A percentile compares a stretch with the other conserved stretches of the same genome.
Evolutionary conservation across 2,329 filamentous ascomycete species (phyloP).

Genomic region (Chalaropsis thielavioides): DNA sequence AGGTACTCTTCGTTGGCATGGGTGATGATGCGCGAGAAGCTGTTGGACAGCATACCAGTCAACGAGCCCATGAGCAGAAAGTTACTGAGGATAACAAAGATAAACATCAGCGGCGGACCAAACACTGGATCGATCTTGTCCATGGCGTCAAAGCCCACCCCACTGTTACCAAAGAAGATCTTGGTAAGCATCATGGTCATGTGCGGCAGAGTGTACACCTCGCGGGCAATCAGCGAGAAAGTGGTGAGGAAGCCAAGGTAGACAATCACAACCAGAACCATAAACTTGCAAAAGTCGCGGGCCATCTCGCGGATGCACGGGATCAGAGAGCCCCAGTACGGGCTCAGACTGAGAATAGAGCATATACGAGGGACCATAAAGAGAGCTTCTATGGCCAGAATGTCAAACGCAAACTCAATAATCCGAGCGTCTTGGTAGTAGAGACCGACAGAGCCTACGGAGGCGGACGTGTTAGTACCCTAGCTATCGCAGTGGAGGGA

Average conservation of each 20-base stretch:
- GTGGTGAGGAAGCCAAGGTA: slow-evolving; percentile 85
- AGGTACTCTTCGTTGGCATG: slow-evolving; percentile 62
- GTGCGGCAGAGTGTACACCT: slow-evolving; percentile 45
- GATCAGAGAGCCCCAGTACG: slow-evolving; percentile 81
- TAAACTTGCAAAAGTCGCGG: slow-evolving; percentile 79
- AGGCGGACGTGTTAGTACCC: not conserved
- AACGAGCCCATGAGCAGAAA: slow-evolving; percentile 66
- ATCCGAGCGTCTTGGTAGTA: slow-evolving; percentile 41
- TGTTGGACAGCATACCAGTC: slow-evolving; percentile 66
- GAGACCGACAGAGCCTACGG: slow-evolving; percentile 50
- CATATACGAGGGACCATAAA: slow-evolving; percentile 83
- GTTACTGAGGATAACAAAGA: slow-evolving; percentile 64
- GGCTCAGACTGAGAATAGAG: slow-evolving; percentile 71
- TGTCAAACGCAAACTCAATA: slow-evolving; percentile 72
- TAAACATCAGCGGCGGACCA: slow-evolving; percentile 48
- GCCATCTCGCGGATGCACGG: slow-evolving; percentile 90
- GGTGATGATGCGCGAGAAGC: slow-evolving; percentile 49
- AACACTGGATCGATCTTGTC: slow-evolving; percentile 43
- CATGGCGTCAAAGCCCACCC: slow-evolving; percentile 59
- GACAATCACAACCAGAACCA: slow-evolving; percentile 63
- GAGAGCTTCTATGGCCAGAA: slow-evolving; percentile 75
- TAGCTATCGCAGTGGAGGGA: slow-evolving; percentile 1
- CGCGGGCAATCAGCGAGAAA: slow-evolving; percentile 62
- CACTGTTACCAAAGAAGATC: slow-evolving; percentile 67
- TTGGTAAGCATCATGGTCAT: slow-evolving; percentile 69